Conservation (phyloP, 2,329 filamentous ascomycete genomes). For the Nectriaceae sp. region DNA sequence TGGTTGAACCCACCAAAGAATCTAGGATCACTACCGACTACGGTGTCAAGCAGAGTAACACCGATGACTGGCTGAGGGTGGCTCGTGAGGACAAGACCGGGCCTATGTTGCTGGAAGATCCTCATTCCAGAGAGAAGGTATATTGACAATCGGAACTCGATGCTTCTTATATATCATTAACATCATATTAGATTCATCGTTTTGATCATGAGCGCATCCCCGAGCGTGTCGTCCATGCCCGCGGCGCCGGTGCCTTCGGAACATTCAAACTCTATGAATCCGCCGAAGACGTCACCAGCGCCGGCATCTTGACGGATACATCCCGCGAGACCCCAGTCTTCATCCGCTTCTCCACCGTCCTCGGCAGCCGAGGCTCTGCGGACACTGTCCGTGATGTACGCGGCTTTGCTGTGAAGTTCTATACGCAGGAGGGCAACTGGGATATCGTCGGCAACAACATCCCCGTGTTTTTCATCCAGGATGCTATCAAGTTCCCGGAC, state of each 20-base stretch:
- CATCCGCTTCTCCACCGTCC: slow-evolving; percentile 73
- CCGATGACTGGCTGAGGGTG: slow-evolving; percentile 77
- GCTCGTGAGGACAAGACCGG: slow-evolving; percentile 64
- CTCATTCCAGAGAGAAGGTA: slow-evolving; percentile 73
- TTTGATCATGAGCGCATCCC: slow-evolving; percentile 69
- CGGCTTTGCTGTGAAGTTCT: slow-evolving; percentile 69
- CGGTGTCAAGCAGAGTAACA: slow-evolving; percentile 71
- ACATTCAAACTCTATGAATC: slow-evolving; percentile 68
- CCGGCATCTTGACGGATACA: slow-evolving; percentile 58
- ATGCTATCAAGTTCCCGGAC: slow-evolving; percentile 74
- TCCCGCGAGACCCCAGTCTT: slow-evolving; percentile 51
- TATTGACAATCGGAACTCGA: not conserved
- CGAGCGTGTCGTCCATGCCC: slow-evolving; percentile 69
- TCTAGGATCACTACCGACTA: slow-evolving; percentile 73
- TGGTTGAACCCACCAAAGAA: slow-evolving; percentile 58
- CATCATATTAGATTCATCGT: slow-evolving; percentile 58
- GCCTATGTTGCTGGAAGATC: slow-evolving; percentile 70
- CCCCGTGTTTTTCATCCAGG: slow-evolving; percentile 76
- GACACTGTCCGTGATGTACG: slow-evolving; percentile 84
- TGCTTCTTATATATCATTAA: not conserved
- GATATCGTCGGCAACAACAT: slow-evolving; percentile 76
- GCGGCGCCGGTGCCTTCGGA: slow-evolving; percentile 70
- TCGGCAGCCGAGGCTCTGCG: slow-evolving; percentile 73
- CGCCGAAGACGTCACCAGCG: slow-evolving; percentile 66
- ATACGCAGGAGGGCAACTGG: slow-evolving; percentile 78